Percentiles rank a stretch among this genome's conserved stretches.
Conservation (phyloP, 176 grass and related monocot species). For the Carex cristatella region DNA sequence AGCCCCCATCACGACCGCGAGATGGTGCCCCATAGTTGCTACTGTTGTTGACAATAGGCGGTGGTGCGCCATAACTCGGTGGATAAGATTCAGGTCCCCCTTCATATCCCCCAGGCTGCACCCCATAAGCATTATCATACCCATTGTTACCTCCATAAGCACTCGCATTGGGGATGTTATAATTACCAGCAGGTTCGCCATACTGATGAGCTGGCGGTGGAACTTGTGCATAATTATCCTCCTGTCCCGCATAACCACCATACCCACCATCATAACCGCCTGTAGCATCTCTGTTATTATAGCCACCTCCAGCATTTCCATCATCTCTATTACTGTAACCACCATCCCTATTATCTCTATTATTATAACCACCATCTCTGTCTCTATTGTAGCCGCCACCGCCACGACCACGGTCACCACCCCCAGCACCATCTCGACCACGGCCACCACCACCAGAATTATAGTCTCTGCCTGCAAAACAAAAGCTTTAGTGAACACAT, state of each 20-base stretch:
- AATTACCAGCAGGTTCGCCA: constrained; percentile 50
- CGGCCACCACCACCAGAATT: constrained; percentile 23
- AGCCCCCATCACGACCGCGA: constrained; percentile 62
- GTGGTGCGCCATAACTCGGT: constrained; percentile 65
- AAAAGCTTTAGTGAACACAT: not conserved
- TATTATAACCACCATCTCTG: constrained; percentile 43
- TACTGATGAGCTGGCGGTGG: constrained; percentile 54
- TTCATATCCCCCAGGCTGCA: constrained; percentile 58
- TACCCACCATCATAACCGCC: constrained; percentile 20
- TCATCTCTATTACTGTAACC: constrained; percentile 29
- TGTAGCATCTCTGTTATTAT: constrained; percentile 10
- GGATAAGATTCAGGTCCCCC: constrained; percentile 68
- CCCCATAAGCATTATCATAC: constrained; percentile 59
- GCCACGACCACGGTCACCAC: constrained; percentile 43
- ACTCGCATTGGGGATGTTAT: constrained; percentile 33
- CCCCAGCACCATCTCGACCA: constrained; percentile 33
- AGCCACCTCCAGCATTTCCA: constrained; percentile 29
- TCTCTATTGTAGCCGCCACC: constrained; percentile 46
- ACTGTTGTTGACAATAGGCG: constrained; percentile 42
- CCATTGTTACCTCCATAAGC: constrained; percentile 58
- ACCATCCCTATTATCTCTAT: constrained; percentile 14
- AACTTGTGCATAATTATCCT: constrained; percentile 46
- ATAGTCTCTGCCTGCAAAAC: constrained; percentile 23
- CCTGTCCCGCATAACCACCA: constrained; percentile 28
- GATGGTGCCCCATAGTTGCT: constrained; percentile 41